Conservation (phyloP, 176 grass and related monocot species). For the Aegilops longissima region DNA sequence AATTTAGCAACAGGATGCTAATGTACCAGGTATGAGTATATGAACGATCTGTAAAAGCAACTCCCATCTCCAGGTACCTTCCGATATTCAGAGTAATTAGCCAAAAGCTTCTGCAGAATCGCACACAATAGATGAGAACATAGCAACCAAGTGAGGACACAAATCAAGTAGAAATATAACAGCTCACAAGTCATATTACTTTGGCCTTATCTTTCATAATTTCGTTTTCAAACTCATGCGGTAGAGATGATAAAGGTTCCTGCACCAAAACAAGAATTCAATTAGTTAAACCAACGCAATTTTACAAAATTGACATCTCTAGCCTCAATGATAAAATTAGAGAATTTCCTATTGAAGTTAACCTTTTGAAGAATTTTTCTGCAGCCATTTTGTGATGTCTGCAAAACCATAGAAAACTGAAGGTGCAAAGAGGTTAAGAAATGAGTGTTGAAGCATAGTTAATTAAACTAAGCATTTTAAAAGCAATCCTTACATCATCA, state of each 20-base stretch:
- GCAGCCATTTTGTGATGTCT: background rate
- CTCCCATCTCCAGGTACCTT: background rate
- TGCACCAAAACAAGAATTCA: background rate
- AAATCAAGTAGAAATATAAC: background rate
- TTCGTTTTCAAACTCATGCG: background rate
- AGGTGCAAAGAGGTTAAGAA: conserved; percentile 1
- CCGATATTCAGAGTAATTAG: background rate
- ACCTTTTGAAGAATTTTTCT: background rate
- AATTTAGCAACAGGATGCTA: background rate
- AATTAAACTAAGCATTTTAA: background rate
- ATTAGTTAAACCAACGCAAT: background rate
- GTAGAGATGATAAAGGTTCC: background rate
- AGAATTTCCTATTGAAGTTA: background rate
- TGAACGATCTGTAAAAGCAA: background rate
- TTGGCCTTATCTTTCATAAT: background rate
- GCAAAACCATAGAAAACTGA: background rate
- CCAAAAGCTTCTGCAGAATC: background rate
- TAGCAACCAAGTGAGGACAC: background rate
- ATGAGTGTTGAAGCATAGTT: background rate
- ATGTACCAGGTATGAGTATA: background rate
- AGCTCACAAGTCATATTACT: background rate
- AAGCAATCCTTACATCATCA: background rate
- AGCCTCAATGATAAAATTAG: background rate
- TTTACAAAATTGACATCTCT: background rate
- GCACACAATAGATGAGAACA: background rate